Conservation (phyloP, 2,329 filamentous ascomycete genomes). For the Fusarium sterilihyphosum region DNA sequence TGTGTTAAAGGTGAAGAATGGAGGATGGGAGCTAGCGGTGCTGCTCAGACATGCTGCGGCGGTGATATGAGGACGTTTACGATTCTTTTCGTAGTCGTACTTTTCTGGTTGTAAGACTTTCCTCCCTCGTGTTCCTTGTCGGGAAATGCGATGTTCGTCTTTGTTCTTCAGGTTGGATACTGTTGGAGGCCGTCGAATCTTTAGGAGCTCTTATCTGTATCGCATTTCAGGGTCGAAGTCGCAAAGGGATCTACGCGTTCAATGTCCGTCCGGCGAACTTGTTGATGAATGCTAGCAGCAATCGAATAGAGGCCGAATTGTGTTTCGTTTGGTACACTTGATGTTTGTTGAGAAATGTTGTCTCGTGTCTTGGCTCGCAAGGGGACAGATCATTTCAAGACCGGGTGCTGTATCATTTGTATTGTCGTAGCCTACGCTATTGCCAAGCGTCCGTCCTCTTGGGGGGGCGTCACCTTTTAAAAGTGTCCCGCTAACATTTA, state of each 20-base stretch:
- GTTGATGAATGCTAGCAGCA: not conserved
- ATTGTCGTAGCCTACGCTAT: conserved; percentile 32
- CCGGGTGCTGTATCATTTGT: conserved; percentile 26
- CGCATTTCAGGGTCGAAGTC: conserved; percentile 34
- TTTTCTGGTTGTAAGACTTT: not conserved
- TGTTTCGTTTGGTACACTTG: conserved; percentile 3
- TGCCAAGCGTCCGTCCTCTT: conserved; percentile 26
- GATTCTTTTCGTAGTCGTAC: not conserved
- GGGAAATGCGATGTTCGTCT: not conserved
- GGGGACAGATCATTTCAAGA: conserved; percentile 40
- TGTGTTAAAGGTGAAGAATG: conserved; percentile 29
- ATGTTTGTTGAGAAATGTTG: conserved; percentile 18
- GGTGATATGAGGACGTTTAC: conserved; percentile 3
- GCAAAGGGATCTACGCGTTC: conserved; percentile 35
- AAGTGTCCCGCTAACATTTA: conserved; percentile 7
- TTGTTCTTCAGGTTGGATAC: conserved; percentile 8
- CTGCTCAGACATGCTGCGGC: conserved; percentile 41
- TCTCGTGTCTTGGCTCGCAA: conserved; percentile 26
- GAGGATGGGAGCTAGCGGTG: conserved; percentile 29
- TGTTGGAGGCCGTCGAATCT: conserved; percentile 22
- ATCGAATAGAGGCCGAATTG: not conserved
- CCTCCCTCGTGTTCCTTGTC: not conserved
- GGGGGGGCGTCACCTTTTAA: conserved; percentile 8
- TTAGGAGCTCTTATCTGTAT: conserved; percentile 28
- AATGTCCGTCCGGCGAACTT: conserved; percentile 38